Conservation (phyloP, 768 basidiomycete species). For the Boletus subparvulus region DNA sequence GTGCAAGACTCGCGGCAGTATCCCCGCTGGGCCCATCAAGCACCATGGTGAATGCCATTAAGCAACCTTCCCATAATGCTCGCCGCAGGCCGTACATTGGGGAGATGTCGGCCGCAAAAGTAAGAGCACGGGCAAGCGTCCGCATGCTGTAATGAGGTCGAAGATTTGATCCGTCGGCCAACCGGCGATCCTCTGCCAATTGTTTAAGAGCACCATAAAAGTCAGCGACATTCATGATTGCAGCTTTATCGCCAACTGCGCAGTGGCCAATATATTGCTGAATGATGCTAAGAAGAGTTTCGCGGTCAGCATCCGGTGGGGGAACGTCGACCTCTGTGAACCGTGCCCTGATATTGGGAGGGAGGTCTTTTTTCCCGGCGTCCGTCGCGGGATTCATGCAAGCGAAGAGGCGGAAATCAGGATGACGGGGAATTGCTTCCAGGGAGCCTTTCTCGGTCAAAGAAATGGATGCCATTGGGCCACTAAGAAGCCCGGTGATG, state of each 20-base stretch:
- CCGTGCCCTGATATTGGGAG: slow-evolving; percentile 81
- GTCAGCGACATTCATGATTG: slow-evolving; percentile 88
- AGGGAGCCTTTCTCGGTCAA: slow-evolving; percentile 91
- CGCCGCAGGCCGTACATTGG: slow-evolving; percentile 76
- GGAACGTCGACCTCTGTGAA: slow-evolving; percentile 97
- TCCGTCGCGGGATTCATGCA: slow-evolving; percentile 99
- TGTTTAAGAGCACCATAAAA: slow-evolving; percentile 83
- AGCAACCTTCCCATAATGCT: slow-evolving; percentile 91
- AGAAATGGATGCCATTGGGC: slow-evolving; percentile 85
- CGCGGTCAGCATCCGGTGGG: slow-evolving; percentile 89
- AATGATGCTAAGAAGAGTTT: slow-evolving; percentile 85
- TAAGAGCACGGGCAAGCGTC: slow-evolving; percentile 86
- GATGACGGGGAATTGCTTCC: slow-evolving; percentile 86
- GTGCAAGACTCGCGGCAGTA: slow-evolving; percentile 64
- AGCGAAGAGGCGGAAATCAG: slow-evolving; percentile 94
- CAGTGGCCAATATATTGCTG: slow-evolving; percentile 83
- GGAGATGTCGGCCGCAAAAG: slow-evolving; percentile 83
- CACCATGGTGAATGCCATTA: slow-evolving; percentile 98
- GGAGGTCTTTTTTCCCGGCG: slow-evolving; percentile 96
- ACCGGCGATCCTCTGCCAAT: slow-evolving; percentile 66
- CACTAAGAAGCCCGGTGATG: slow-evolving; percentile 81
- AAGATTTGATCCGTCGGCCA: slow-evolving; percentile 92
- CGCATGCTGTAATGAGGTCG: slow-evolving; percentile 97
- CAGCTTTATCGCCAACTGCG: slow-evolving; percentile 81
- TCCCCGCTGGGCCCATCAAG: slow-evolving; percentile 72